Evolutionary conservation across 805 yeast genomes (phyloP), one percentile per base, ranked within the genome.

Genomic region (Myxozyma melibiosi): DNA sequence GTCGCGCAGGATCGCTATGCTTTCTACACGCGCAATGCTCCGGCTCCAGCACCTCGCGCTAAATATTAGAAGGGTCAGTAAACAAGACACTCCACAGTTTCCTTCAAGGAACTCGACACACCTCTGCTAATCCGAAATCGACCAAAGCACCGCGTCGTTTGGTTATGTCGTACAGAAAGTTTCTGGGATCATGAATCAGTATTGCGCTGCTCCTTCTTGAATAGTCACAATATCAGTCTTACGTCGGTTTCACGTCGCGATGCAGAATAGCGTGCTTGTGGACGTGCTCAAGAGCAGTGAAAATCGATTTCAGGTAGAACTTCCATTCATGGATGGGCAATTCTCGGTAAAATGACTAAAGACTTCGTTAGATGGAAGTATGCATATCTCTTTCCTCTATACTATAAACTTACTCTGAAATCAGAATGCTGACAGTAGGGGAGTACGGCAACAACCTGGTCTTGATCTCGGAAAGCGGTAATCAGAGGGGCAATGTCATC

Each of bases 401-500:
- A 9, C 25, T 2, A 20, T 11, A 13, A 5, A 50, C 67, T 18
- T 37, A 61, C 63, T 58, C 97, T 79, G 73, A 90, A 94, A 68
- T 94, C 97, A 9, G 90, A 83, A 73, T 92, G 97, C 46, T 86
- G 84, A 70, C 87, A 90, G 75, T 85, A 92, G 6, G 98, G 98
- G 62, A 92, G 76, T 1, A 94, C 91, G 1, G 96, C 96, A 45
- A 92, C 78, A 13, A 94, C 95, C 74, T 94, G 98, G 71, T 94
- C 99, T 66, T 88, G 88, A 67, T 80, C 80, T 60, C 99, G 78
- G 53, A 90, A 71, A 0, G 96, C 96, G 66, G 95, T 97, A 43
- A 92, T 79, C 51, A 94, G 74, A 0, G 97, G 96, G 0, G 96
- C 96, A 30, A 94, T 90, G 61, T 85, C 82, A 0, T 81, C 76